Evolutionary conservation across 2,329 filamentous ascomycete genomes (phyloP), one percentile per base, ranked within the genome.

Genomic region (Aspergillus ochraceoroseus): DNA sequence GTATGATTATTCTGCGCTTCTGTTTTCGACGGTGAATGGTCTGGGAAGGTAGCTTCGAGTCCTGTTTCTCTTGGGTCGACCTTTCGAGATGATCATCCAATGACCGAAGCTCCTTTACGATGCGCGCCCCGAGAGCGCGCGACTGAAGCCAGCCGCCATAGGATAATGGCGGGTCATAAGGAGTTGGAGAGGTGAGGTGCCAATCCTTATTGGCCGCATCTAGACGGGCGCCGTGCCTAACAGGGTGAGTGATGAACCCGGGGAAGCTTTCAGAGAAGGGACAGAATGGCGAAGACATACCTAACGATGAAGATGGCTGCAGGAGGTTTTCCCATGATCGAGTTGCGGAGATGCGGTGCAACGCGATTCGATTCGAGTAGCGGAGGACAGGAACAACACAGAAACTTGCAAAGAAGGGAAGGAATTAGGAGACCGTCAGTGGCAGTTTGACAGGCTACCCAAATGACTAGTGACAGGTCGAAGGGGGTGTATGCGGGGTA

Each of bases 121-220:
- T 95, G 46, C 87, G 82, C 46, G 81, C 75, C 11, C 92, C 92
- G 15, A 95, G 77, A 4, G 82, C 79, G 54, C 85, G 82, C 38
- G 85, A 83, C 65, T 96, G 92, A 9, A 83, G 79, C 85, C 92
- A 95, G 50, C 92, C 92, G 53, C 87, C 86, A 61, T 95, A 96
- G 2, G 89, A 95, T 43, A 98, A 74, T 34, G 92, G 92, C 51
- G 92, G 87, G 52, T 98, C 90, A 71, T 96, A 98, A 2, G 92
- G 92, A 4, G 87, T 89, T 1, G 89, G 85, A 4, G 92, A 95
- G 19, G 85, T 85, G 39, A 95, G 76, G 64, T 95, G 87, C 92
- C 92, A 98, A 64, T 87, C 80, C 62, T 89, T 88, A 73, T 98
- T 89, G 47, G 89, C 88, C 41, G 87, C 87, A 64, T 98, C 92